A percentile compares a stretch with the other conserved stretches of the same genome.
phyloP scores from a whole-genome alignment of 176 grass and related monocot species.

The Typha latifolia region DNA sequence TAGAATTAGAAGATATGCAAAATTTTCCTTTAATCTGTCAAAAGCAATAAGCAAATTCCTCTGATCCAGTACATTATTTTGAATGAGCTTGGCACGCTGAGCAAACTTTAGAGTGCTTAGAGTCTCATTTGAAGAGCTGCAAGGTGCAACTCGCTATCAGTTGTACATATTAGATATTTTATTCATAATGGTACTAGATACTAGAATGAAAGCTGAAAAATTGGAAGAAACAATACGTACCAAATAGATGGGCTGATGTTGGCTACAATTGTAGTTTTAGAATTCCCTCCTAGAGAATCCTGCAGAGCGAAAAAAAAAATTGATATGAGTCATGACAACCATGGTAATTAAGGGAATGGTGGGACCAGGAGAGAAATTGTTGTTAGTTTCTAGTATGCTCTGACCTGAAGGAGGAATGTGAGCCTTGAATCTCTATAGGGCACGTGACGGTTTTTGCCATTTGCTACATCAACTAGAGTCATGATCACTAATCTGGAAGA shows the following conservation, averaged over 20 bases:
- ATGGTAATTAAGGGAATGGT: not conserved
- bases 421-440: slow-evolving; percentile 95
- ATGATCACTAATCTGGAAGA: slow-evolving; percentile 87
- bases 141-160: slow-evolving; percentile 25
- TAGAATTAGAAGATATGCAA: not conserved
- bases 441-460: slow-evolving; percentile 81
- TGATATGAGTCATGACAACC: slow-evolving; percentile 20
- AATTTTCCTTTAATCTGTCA: not conserved
- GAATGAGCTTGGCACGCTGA: slow-evolving; percentile 85
- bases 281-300: slow-evolving; percentile 93
- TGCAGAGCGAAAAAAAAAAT: slow-evolving; percentile 28
- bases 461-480: slow-evolving; percentile 87
- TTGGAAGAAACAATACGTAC: slow-evolving; percentile 28
- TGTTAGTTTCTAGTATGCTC: slow-evolving; percentile 17
- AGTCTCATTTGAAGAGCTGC: slow-evolving; percentile 85
- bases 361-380: not conserved
- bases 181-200: slow-evolving; percentile 5
- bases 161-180: slow-evolving; percentile 4
- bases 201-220: slow-evolving; percentile 19
- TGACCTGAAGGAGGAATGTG: slow-evolving; percentile 93
- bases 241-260: slow-evolving; percentile 90
- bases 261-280: slow-evolving; percentile 85
- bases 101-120: slow-evolving; percentile 97
- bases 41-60: too few species aligned
- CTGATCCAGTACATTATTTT: slow-evolving; percentile 65